These are phyloP conservation scores for Quercus engelmannii DNA, from an alignment of 306 rosid genomes.

Conservation along the genomic window DNA sequence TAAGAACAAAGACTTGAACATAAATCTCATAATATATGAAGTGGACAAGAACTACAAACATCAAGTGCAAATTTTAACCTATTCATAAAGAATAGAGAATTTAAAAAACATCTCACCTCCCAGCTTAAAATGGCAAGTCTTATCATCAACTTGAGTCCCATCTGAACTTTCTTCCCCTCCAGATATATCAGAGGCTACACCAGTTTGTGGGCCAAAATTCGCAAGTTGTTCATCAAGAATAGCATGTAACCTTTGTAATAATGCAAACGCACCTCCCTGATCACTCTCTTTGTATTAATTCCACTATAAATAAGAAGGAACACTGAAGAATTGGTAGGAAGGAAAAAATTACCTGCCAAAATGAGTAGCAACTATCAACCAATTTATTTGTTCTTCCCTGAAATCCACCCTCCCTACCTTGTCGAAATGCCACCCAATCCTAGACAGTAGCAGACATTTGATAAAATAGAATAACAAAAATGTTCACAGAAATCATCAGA, in stretches of 20 bases:
- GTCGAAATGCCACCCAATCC: constrained; percentile 93
- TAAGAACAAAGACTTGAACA: constrained; percentile 16
- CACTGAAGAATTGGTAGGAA: background rate
- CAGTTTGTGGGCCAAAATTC: constrained; percentile 18
- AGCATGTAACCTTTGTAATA: constrained; percentile 63
- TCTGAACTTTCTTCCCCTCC: constrained; percentile 22
- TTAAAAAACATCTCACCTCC: constrained; percentile 21
- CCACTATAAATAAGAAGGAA: constrained; percentile 25
- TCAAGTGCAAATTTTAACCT: background rate
- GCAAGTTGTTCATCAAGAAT: constrained; percentile 42
- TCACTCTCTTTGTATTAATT: constrained; percentile 22
- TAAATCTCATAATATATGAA: constrained; percentile 8
- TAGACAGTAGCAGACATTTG: constrained; percentile 24
- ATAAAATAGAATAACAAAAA: background rate
- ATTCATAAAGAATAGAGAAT: background rate
- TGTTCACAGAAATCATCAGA: background rate
- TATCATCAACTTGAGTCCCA: constrained; percentile 30
- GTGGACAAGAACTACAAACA: constrained; percentile 1
- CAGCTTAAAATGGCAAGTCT: constrained; percentile 18
- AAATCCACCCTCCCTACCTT: constrained; percentile 85
- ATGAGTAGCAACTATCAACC: constrained; percentile 97
- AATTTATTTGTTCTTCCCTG: constrained; percentile 97
- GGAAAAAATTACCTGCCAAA: constrained; percentile 80
- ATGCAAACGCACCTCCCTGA: constrained; percentile 81
- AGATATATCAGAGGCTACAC: constrained; percentile 18